Base-by-base conservation (phyloP, 768 basidiomycete genomes). In the Dacryopinax spathularia region DNA sequence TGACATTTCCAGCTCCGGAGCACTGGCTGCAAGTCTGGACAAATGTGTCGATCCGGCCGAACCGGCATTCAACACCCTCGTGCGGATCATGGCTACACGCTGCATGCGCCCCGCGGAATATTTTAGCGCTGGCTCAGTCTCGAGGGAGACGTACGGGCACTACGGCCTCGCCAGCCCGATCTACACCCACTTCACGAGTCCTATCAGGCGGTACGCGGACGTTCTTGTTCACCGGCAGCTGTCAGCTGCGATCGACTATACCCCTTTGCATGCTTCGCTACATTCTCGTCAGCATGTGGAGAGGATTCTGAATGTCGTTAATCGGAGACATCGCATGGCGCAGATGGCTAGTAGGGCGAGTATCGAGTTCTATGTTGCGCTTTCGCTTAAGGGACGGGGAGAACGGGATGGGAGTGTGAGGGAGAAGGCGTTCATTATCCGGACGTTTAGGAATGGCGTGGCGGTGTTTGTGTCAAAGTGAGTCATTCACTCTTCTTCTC, bases 51-150 rank as follows among this genome's bases (percentile, higher is more conserved):
- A 96, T 70, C 80, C 87, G 0, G 73, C 75, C 18, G 84, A 91
- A 69, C 89, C 93, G 0, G 85, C 91, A 0, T 98, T 99, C 80
- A 99, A 98, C 69, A 98, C 93, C 0, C 82, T 98, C 18, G 95
- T 99, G 35, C 86, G 96, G 39, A 98, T 99, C 73, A 97, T 99
- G 94, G 94, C 96, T 1, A 98, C 95, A 2, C 80, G 96, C 33
- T 97, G 96, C 73, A 99, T 99, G 96, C 80, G 97, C 27, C 87
- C 94, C 0, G 96, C 96, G 20, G 96, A 99, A 73, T 99, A 99
- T 73, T 97, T 98, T 76, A 91, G 89, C 72, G 89, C 94, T 0
- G 95, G 96, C 9, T 93, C 91, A 68, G 92, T 97, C 1, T 83
- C 87, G 0, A 83, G 86, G 60, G 93, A 96, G 66, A 87, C 91